Percentiles rank a stretch among this genome's conserved stretches.
Conservation (phyloP, 805 yeast species). For the Candida maris region DNA sequence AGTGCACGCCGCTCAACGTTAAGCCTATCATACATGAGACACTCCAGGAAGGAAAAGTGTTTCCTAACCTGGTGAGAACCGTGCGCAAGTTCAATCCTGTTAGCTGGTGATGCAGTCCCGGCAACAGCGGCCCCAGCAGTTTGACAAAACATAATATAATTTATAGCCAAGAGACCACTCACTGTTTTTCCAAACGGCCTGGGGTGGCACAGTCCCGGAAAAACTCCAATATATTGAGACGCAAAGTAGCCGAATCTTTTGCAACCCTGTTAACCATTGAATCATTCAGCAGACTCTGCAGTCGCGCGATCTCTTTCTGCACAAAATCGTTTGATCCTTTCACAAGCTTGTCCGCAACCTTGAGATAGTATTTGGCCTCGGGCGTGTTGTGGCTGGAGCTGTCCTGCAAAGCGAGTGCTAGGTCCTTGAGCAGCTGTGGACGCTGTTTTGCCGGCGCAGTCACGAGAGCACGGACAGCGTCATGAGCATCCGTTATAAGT, state of each 20-base stretch:
- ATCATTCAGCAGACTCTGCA: constrained; percentile 38
- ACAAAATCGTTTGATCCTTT: constrained; percentile 44
- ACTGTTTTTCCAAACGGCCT: no score
- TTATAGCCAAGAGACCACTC: no score
- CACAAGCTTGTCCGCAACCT: constrained; percentile 41
- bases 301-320: constrained; percentile 42
- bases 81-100: constrained; percentile 51
- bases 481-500: constrained; percentile 32
- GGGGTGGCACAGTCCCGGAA: no score
- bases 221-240: constrained; percentile 46
- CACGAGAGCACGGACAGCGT: constrained; percentile 28
- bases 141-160: no score
- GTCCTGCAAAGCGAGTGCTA: constrained; percentile 36
- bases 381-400: constrained; percentile 19
- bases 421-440: constrained; percentile 28
- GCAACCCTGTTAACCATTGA: constrained; percentile 39
- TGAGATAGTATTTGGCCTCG: constrained; percentile 46
- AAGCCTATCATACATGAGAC: constrained; percentile 74
- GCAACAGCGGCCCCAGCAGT: no score
- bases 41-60: constrained; percentile 61
- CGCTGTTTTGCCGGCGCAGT: constrained; percentile 27
- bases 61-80: constrained; percentile 65
- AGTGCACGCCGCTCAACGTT: constrained; percentile 75
- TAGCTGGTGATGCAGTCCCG: constrained; percentile 47
- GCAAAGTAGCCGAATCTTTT: constrained; percentile 47